Evolutionary conservation across 129 eudicot species (phyloP).

Genomic region (Flaveria trinervia): DNA sequence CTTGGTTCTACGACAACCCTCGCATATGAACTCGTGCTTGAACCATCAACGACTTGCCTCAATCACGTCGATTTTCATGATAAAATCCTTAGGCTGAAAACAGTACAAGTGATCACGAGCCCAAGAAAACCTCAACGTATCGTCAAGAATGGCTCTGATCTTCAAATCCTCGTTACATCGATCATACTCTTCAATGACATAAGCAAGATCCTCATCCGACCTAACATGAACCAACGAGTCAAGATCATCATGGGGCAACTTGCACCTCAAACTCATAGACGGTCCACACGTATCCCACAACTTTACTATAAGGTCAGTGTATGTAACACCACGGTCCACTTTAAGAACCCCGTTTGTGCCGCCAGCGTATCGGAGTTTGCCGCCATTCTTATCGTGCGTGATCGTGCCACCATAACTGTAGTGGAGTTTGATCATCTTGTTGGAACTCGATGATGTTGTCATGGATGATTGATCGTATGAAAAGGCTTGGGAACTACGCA

Average conservation of each 20-base stretch:
- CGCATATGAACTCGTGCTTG: not conserved
- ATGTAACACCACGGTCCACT: not conserved
- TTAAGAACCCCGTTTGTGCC: not conserved
- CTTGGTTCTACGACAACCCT: not conserved
- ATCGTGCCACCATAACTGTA: conserved; percentile 14
- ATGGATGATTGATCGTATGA: not conserved
- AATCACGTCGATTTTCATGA: not conserved
- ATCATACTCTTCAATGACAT: not conserved
- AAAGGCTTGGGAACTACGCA: not conserved
- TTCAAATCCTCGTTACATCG: not conserved
- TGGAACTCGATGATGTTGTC: not conserved
- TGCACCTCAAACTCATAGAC: conserved; percentile 2
- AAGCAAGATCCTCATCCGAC: not conserved
- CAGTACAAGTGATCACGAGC: not conserved
- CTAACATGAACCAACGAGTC: not conserved
- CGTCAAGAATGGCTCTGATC: conserved; percentile 1
- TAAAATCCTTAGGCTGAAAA: conserved; percentile 8
- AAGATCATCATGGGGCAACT: conserved; percentile 4
- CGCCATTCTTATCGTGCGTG: not conserved
- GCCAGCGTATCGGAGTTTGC: conserved; percentile 7
- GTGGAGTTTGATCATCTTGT: conserved; percentile 19
- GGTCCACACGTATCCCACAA: not conserved
- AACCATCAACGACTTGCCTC: not conserved
- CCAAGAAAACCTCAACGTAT: not conserved
- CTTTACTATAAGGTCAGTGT: not conserved